These are phyloP conservation scores for Spathaspora passalidarum DNA, from an alignment of 805 yeast species.

Conservation along the genomic window DNA sequence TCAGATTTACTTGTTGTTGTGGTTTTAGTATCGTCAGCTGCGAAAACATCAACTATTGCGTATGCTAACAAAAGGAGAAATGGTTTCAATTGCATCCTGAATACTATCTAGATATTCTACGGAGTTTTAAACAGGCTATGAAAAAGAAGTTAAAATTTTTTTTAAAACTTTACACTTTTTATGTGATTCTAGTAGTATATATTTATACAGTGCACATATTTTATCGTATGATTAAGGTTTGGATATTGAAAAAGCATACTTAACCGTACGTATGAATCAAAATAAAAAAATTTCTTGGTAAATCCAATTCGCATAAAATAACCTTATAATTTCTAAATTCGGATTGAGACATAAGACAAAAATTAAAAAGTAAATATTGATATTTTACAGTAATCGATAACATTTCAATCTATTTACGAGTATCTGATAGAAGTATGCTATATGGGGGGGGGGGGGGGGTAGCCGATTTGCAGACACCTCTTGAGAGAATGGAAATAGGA, in stretches of 20 bases:
- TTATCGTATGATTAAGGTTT: background rate
- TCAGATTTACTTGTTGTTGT: background rate
- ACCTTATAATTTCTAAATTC: background rate
- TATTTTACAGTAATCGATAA: background rate
- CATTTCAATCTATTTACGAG: background rate
- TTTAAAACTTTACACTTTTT: too few relatives aligned
- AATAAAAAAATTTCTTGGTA: background rate
- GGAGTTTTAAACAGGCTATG: background rate
- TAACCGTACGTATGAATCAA: background rate
- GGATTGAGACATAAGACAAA: background rate
- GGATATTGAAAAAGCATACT: background rate
- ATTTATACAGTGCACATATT: background rate
- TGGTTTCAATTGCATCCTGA: slow-evolving; percentile 8
- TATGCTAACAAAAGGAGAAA: slow-evolving; percentile 2
- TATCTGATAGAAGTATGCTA: too few relatives aligned
- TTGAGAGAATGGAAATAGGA: too few relatives aligned
- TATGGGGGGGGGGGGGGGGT: too few relatives aligned
- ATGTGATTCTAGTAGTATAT: background rate
- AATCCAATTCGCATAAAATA: background rate
- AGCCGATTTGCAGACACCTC: too few relatives aligned
- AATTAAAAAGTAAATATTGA: background rate
- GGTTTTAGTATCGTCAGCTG: slow-evolving; percentile 3
- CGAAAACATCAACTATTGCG: background rate
- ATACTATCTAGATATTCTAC: background rate
- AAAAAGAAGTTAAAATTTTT: background rate